Percentiles rank a stretch among this genome's conserved stretches.
Conservation (phyloP, 2,329 filamentous ascomycete genomes). For the Knoxdaviesia proteae region DNA sequence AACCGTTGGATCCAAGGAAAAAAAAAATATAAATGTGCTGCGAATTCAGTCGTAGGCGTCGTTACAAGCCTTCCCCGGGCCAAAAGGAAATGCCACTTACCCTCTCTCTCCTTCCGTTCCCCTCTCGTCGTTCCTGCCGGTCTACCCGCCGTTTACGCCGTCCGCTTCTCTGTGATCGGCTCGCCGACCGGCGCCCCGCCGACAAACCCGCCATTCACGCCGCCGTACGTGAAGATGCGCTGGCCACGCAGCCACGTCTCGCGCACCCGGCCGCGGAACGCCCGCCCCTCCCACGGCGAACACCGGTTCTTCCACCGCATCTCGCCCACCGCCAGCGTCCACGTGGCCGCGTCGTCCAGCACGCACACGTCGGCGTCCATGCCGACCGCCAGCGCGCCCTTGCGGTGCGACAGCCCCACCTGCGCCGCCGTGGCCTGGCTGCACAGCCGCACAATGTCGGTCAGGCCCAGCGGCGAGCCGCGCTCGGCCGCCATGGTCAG, state of each 20-base stretch:
- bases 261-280: constrained; percentile 53
- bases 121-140: no score
- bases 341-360: constrained; percentile 69
- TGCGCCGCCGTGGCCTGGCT: constrained; percentile 71
- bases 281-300: constrained; percentile 71
- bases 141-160: background rate
- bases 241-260: constrained; percentile 73
- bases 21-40: no score
- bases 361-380: constrained; percentile 83
- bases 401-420: constrained; percentile 61
- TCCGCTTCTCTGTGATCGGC: constrained; percentile 39
- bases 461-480: constrained; percentile 26
- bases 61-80: no score
- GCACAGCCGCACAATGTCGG: constrained; percentile 73
- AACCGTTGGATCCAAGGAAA: no score
- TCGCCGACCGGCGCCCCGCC: constrained; percentile 24
- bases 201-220: constrained; percentile 27
- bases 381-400: constrained; percentile 62
- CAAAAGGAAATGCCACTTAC: no score
- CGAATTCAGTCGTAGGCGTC: no score
- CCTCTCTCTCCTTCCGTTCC: no score
- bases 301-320: constrained; percentile 94
- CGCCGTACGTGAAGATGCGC: constrained; percentile 52
- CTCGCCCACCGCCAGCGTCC: constrained; percentile 50
- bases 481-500: constrained; percentile 46